Conservation (phyloP, 2,329 filamentous ascomycete species). For the Colletotrichum tropicale region DNA sequence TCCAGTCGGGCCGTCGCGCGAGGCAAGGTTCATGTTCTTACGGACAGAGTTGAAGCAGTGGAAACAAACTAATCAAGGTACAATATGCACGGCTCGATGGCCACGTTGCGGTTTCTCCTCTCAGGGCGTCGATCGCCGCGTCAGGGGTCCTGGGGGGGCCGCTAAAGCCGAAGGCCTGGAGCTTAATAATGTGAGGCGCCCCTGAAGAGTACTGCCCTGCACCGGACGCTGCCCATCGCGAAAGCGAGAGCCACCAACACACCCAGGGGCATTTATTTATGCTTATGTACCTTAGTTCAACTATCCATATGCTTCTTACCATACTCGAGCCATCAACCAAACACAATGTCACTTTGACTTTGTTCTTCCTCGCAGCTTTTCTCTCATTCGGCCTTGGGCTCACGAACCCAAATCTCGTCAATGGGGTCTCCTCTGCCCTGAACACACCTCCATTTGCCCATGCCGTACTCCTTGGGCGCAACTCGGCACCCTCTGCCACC, state of each 20-base stretch:
- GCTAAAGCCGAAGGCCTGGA: background rate
- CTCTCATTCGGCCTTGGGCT: slow-evolving; percentile 10
- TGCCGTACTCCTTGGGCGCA: slow-evolving; percentile 67
- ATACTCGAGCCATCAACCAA: background rate
- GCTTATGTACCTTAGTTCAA: background rate
- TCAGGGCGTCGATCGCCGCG: background rate
- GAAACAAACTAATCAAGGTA: background rate
- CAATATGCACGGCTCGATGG: background rate
- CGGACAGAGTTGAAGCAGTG: background rate
- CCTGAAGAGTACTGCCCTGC: background rate
- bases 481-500: slow-evolving; percentile 71
- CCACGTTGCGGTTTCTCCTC: background rate
- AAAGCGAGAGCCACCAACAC: background rate
- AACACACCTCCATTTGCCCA: slow-evolving; percentile 74
- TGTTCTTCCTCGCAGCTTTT: background rate
- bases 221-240: background rate
- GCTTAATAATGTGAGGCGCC: background rate
- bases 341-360: background rate
- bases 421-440: slow-evolving; percentile 69
- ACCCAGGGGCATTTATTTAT: background rate
- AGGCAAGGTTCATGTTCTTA: background rate
- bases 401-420: slow-evolving; percentile 69
- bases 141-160: background rate
- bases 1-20: background rate
- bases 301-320: background rate